Conservation (phyloP, 345 rosid genomes). For the Ailanthus altissimus region DNA sequence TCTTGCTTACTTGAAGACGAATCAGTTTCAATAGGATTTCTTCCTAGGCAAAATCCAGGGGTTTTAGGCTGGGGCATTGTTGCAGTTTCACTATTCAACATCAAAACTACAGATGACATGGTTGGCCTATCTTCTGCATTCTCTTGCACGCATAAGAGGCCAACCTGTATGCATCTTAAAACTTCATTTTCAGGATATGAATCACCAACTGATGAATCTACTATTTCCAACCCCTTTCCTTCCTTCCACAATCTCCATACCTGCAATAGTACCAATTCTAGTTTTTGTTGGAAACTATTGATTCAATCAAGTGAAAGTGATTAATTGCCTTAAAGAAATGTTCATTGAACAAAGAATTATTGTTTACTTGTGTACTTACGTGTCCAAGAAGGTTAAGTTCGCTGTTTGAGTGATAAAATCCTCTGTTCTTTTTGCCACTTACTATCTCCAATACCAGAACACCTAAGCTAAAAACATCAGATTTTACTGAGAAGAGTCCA, state of each 20-base stretch:
- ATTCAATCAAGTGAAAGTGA: too few species aligned
- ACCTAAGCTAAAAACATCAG: slow-evolving; percentile 76
- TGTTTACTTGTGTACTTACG: too few species aligned
- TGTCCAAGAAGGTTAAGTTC: slow-evolving; percentile 79
- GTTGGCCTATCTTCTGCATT: slow-evolving; percentile 68
- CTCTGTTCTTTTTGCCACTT: slow-evolving; percentile 63
- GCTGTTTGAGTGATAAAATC: slow-evolving; percentile 54
- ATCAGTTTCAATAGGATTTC: slow-evolving; percentile 50
- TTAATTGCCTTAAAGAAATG: too few species aligned
- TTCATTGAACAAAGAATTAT: too few species aligned
- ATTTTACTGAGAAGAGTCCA: slow-evolving; percentile 64
- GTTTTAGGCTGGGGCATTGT: slow-evolving; percentile 59
- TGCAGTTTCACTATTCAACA: slow-evolving; percentile 67
- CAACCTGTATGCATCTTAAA: slow-evolving; percentile 73
- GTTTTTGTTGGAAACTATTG: too few species aligned
- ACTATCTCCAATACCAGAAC: slow-evolving; percentile 70
- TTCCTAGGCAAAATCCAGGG: slow-evolving; percentile 67
- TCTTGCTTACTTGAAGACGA: slow-evolving; percentile 58
- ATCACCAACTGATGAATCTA: slow-evolving; percentile 41
- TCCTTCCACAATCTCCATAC: slow-evolving; percentile 72
- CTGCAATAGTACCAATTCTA: slow-evolving; percentile 24
- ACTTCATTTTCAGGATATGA: slow-evolving; percentile 49
- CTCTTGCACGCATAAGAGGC: slow-evolving; percentile 81
- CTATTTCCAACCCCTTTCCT: slow-evolving; percentile 48
- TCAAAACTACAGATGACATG: slow-evolving; percentile 62